Evolutionary conservation across 129 eudicot species (phyloP).

Genomic region (Ambrosia artemisiifolia): DNA sequence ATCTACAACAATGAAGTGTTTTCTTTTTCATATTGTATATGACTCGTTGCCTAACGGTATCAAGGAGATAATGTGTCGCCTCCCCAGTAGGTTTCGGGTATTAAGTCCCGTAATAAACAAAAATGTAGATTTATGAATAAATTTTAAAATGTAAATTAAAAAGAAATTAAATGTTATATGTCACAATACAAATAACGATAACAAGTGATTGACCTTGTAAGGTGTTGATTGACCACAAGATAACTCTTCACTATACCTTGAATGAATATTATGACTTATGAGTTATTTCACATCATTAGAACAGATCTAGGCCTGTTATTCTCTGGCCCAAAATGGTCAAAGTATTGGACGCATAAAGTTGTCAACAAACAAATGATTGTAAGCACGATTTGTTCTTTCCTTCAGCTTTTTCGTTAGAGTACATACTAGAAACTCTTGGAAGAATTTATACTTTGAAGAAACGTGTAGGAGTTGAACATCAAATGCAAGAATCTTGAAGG

Average conservation of each 20-base stretch:
- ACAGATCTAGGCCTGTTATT: background rate
- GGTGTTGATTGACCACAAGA: background rate
- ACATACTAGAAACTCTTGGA: background rate
- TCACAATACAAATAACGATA: background rate
- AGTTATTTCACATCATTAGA: background rate
- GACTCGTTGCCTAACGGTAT: no score
- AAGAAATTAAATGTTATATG: no score
- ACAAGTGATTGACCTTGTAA: constrained; percentile 14
- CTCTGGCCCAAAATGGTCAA: background rate
- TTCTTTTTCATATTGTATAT: no score
- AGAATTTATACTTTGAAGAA: constrained; percentile 4
- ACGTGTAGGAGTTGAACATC: constrained; percentile 22
- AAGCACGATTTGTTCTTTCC: background rate
- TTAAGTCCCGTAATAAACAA: no score
- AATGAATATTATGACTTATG: no score
- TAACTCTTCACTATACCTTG: no score
- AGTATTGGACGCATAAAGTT: background rate
- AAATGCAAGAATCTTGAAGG: background rate
- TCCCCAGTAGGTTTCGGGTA: no score
- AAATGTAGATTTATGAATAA: no score
- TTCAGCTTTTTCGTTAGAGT: background rate
- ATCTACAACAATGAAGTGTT: no score
- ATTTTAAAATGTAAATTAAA: no score
- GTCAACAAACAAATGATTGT: background rate
- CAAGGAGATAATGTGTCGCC: no score